Percentiles rank a stretch among this genome's conserved stretches.
These are phyloP conservation scores for Myriosclerotinia duriaeana DNA, from an alignment of 2,329 filamentous ascomycete genomes.

Conservation along the genomic window DNA sequence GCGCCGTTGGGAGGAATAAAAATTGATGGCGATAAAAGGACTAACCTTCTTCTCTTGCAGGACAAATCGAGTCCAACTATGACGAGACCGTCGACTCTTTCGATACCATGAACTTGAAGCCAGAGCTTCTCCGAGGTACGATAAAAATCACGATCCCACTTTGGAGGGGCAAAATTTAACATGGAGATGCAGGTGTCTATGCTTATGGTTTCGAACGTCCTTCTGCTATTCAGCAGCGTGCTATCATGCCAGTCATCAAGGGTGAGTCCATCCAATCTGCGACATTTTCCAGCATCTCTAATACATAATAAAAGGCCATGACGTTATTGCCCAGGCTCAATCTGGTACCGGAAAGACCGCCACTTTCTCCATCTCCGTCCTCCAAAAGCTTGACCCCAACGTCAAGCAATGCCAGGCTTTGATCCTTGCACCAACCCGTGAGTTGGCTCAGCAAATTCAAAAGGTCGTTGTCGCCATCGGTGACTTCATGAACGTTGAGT, in stretches of 20 bases:
- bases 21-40: background rate
- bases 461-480: conserved; percentile 98
- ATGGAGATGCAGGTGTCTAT: conserved; percentile 67
- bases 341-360: conserved; percentile 99
- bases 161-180: conserved; percentile 30
- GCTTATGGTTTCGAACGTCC: conserved; percentile 99
- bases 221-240: conserved; percentile 99
- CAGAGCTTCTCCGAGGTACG: conserved; percentile 92
- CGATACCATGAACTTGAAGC: conserved; percentile 95
- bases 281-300: conserved; percentile 27
- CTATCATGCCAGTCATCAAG: conserved; percentile 99
- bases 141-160: conserved; percentile 34
- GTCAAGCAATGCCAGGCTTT: conserved; percentile 97
- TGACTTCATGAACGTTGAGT: conserved; percentile 99
- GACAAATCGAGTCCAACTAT: conserved; percentile 99
- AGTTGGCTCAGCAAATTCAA: conserved; percentile 98
- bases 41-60: conserved; percentile 49
- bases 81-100: conserved; percentile 99
- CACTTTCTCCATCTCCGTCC: conserved; percentile 98
- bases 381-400: conserved; percentile 96
- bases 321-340: conserved; percentile 99
- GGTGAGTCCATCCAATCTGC: conserved; percentile 56
- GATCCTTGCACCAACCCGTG: conserved; percentile 95
- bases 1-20: background rate
- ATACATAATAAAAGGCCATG: conserved; percentile 64